A percentile compares a stretch with the other conserved stretches of the same genome.
Conservation (phyloP, 495 filamentous ascomycete species). For the Amniculicola lignicola region DNA sequence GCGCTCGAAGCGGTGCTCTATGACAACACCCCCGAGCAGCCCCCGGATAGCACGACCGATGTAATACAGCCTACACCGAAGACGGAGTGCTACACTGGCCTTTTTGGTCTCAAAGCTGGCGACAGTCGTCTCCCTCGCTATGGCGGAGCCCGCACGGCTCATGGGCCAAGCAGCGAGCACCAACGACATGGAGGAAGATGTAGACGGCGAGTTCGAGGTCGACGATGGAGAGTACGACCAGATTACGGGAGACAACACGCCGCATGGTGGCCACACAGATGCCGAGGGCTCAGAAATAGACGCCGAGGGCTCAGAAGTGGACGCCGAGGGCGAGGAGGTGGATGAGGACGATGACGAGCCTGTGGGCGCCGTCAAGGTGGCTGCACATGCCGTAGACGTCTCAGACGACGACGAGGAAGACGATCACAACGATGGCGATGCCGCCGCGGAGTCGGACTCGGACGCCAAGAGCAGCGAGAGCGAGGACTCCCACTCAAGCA, state of each 20-base stretch:
- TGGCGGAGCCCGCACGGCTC: conserved; percentile 40
- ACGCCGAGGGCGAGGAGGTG: conserved; percentile 43
- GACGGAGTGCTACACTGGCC: conserved; percentile 30
- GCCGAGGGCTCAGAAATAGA: conserved; percentile 48
- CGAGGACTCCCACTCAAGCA: conserved; percentile 52
- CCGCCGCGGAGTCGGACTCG: conserved; percentile 19
- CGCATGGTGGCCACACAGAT: conserved; percentile 37
- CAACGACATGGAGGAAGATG: conserved; percentile 47
- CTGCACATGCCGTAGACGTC: conserved; percentile 13
- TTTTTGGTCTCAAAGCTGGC: conserved; percentile 37
- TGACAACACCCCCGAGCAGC: conserved; percentile 22
- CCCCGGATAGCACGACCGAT: conserved; percentile 14
- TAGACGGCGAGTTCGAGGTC: conserved; percentile 45
- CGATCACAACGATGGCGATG: conserved; percentile 30
- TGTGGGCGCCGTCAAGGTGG: conserved; percentile 71
- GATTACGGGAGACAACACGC: conserved; percentile 14
- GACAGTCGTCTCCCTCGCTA: conserved; percentile 37
- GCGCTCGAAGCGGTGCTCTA: conserved; percentile 17
- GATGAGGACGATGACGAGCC: conserved; percentile 55
- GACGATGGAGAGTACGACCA: conserved; percentile 40
- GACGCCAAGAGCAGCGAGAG: conserved; percentile 36
- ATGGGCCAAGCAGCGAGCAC: conserved; percentile 23
- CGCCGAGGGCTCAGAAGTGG: conserved; percentile 44
- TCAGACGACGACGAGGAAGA: conserved; percentile 35
- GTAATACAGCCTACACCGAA: conserved; percentile 4